A percentile compares a stretch with the other conserved stretches of the same genome.
phyloP scores from a whole-genome alignment of 1,139 yeast species.

The Scheffersomyces insectosa region DNA sequence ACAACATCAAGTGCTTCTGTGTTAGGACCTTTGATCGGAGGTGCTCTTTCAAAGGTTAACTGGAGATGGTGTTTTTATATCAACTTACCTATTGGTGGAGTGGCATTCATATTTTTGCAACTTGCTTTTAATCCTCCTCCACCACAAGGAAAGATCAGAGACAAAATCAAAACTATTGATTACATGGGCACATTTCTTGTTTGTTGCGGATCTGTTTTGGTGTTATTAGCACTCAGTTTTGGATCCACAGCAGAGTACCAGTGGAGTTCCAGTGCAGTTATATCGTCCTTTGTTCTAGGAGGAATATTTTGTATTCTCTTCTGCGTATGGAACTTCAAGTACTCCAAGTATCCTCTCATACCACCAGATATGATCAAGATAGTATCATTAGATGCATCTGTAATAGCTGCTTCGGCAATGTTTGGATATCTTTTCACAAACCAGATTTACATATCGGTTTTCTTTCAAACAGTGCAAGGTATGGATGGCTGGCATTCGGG shows the following conservation, averaged over 20 bases:
- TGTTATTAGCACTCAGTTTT: conserved; percentile 51
- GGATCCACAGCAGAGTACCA: conserved; percentile 42
- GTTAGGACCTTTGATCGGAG: conserved; percentile 18
- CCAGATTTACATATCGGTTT: conserved; percentile 20
- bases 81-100: conserved; percentile 40
- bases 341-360: conserved; percentile 49
- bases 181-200: conserved; percentile 45
- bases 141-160: conserved; percentile 37
- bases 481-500: conserved; percentile 40
- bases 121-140: conserved; percentile 56
- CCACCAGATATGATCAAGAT: conserved; percentile 38
- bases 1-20: conserved; percentile 18
- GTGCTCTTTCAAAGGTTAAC: conserved; percentile 16
- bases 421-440: conserved; percentile 9
- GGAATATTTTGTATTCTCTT: conserved; percentile 43
- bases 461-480: conserved; percentile 39
- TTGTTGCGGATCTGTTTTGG: conserved; percentile 40
- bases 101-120: conserved; percentile 29
- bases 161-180: conserved; percentile 47
- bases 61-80: conserved; percentile 21
- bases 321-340: conserved; percentile 47
- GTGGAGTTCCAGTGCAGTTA: conserved; percentile 59
- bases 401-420: conserved; percentile 5
- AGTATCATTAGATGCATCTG: conserved; percentile 14
- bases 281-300: conserved; percentile 55